Conservation (phyloP, 176 grass and related monocot genomes). For the Phragmites australis region DNA sequence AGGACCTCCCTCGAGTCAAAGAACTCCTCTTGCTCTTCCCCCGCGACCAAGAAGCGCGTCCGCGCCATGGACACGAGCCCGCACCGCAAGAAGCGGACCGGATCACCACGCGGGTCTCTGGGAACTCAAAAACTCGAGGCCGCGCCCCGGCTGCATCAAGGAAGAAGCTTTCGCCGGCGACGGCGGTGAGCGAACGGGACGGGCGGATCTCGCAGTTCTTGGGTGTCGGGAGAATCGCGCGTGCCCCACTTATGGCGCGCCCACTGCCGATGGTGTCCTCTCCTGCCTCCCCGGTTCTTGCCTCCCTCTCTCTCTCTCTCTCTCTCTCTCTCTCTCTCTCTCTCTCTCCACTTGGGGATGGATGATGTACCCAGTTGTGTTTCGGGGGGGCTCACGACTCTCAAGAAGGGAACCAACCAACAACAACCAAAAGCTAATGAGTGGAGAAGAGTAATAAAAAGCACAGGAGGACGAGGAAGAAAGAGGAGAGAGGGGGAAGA, state of each 20-base stretch:
- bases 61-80: slow-evolving; percentile 36
- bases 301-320: neutral
- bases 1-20: slow-evolving; percentile 80
- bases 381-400: slow-evolving; percentile 24
- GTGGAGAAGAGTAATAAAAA: slow-evolving; percentile 43
- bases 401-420: slow-evolving; percentile 50
- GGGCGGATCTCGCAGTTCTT: slow-evolving; percentile 39
- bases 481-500: neutral
- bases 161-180: neutral
- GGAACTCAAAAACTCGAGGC: neutral
- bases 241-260: slow-evolving; percentile 27
- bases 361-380: slow-evolving; percentile 33
- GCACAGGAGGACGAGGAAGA: slow-evolving; percentile 7
- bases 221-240: slow-evolving; percentile 35
- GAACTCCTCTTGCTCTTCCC: slow-evolving; percentile 60
- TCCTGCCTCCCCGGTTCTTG: neutral
- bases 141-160: neutral
- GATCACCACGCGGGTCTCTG: slow-evolving; percentile 1
- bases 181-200: neutral
- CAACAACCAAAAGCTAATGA: slow-evolving; percentile 41
- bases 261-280: slow-evolving; percentile 33
- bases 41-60: neutral
- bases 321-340: slow-evolving; percentile 6
- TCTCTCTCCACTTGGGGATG: slow-evolving; percentile 1
- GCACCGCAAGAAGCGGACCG: neutral